phyloP scores from a whole-genome alignment of 805 yeast species.

The Kazachstania taianensis region DNA sequence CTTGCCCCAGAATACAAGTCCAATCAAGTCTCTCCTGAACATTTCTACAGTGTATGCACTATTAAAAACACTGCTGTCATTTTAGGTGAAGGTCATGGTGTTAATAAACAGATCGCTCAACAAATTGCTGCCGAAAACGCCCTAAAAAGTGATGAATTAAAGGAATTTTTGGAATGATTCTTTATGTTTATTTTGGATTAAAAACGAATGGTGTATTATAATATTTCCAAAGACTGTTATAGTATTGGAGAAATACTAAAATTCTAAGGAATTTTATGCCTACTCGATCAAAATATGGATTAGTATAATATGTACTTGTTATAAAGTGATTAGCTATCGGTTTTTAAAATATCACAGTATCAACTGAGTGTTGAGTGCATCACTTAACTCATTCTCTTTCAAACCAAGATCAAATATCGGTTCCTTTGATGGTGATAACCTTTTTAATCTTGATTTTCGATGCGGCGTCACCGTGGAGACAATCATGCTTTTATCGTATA shows the following conservation, averaged over 20 bases:
- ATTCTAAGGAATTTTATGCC: too few relatives aligned
- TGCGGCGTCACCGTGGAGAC: constrained; percentile 5
- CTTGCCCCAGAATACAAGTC: constrained; percentile 10
- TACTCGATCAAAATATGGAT: too few relatives aligned
- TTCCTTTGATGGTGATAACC: constrained; percentile 4
- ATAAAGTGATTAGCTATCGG: too few relatives aligned
- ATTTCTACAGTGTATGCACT: constrained; percentile 10
- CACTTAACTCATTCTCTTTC: constrained; percentile 20
- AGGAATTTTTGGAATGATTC: constrained; percentile 1
- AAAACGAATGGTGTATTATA: too few relatives aligned
- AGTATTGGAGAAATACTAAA: too few relatives aligned
- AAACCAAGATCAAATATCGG: constrained; percentile 14
- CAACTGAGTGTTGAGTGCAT: constrained; percentile 25
- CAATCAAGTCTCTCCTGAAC: not conserved
- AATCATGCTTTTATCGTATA: constrained; percentile 3
- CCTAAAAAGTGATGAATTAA: not conserved
- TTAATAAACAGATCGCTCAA: constrained; percentile 13
- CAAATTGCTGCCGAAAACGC: constrained; percentile 13
- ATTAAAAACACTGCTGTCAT: constrained; percentile 8
- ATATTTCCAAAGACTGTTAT: too few relatives aligned
- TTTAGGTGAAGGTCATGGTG: constrained; percentile 14
- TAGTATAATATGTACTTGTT: too few relatives aligned
- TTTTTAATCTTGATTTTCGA: not conserved
- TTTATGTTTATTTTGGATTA: too few relatives aligned
- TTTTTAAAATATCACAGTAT: constrained; percentile 4